Percentiles rank a stretch among this genome's conserved stretches.
phyloP scores from a whole-genome alignment of 2,329 filamentous ascomycete species.

The Lomentospora prolificans region DNA sequence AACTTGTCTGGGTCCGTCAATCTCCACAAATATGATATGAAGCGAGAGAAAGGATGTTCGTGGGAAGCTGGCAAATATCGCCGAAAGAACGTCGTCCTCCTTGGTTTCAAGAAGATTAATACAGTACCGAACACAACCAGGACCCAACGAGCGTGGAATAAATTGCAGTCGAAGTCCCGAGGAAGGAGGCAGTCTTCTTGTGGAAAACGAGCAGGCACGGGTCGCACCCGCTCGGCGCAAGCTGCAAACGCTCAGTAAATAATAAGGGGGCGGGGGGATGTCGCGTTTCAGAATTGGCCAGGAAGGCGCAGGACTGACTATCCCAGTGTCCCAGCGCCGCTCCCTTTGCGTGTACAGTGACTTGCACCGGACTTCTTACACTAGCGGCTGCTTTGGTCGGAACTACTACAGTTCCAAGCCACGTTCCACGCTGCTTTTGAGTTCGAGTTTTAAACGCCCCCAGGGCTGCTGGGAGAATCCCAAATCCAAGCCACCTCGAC shows the following conservation, averaged over 20 bases:
- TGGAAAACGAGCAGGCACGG: not conserved
- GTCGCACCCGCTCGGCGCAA: not conserved
- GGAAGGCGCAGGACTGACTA: not conserved
- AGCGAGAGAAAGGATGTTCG: not conserved
- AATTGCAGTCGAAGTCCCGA: not conserved
- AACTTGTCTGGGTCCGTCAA: not conserved
- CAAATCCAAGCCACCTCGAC: too few species aligned
- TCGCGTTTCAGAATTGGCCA: not conserved
- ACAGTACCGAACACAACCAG: not conserved
- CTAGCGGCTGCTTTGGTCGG: not conserved
- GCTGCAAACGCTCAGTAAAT: not conserved
- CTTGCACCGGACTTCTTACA: not conserved
- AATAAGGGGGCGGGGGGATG: conserved; percentile 2
- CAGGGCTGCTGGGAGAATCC: not conserved
- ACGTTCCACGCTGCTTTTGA: not conserved
- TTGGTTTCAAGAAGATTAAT: conserved; percentile 1
- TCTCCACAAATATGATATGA: not conserved
- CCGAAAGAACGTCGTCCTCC: not conserved
- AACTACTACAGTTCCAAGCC: not conserved
- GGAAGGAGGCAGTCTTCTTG: not conserved
- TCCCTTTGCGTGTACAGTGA: not conserved
- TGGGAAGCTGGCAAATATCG: not conserved
- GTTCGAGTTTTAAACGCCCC: not conserved
- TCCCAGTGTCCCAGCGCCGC: not conserved
- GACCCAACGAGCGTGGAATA: not conserved